Evolutionary conservation across 176 grass and related monocot species (phyloP).

Genomic region (barley (Hordeum vulgare)): MorexV3_pseudomolecules_assembly NC_058522.1:403811997-403812496

Average conservation of each 20-base stretch:
- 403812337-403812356: conserved; percentile 62
- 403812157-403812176: conserved; percentile 72
- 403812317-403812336: conserved; percentile 9
- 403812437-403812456: conserved; percentile 75
- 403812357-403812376: conserved; percentile 63
- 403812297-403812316: not conserved
- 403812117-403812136: conserved; percentile 50
- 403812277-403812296: not conserved
- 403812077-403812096: not conserved
- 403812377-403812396: conserved; percentile 66
- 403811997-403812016: conserved; percentile 21
- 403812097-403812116: conserved; percentile 42
- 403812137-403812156: conserved; percentile 65
- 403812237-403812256: not conserved
- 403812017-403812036: not conserved
- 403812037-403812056: not conserved
- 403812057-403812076: not conserved
- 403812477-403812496: conserved; percentile 59
- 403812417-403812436: conserved; percentile 50
- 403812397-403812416: conserved; percentile 40
- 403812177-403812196: conserved; percentile 61
- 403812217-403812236: conserved; percentile 3
- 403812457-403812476: conserved; percentile 42
- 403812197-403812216: conserved; percentile 13
- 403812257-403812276: not conserved